These are phyloP conservation scores for Termitomyces eurrhizus DNA, from an alignment of 768 basidiomycete genomes.

Conservation along the genomic window DNA sequence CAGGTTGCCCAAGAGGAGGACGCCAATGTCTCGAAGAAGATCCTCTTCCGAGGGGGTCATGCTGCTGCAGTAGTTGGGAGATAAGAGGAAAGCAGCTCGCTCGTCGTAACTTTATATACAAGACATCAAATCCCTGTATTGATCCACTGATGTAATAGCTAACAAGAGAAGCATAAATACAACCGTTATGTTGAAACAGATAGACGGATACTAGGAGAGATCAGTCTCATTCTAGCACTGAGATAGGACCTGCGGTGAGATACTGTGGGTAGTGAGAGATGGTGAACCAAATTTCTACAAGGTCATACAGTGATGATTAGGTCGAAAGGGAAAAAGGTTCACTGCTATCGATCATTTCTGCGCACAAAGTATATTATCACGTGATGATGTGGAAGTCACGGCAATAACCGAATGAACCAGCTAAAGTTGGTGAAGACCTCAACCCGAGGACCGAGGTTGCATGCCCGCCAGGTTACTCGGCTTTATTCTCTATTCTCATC, in stretches of 20 bases:
- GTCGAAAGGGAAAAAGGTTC: too few species aligned
- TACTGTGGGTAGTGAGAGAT: neutral
- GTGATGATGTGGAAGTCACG: too few species aligned
- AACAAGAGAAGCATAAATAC: neutral
- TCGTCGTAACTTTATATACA: neutral
- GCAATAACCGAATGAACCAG: too few species aligned
- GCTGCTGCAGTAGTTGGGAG: neutral
- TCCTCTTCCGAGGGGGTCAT: conserved; percentile 9
- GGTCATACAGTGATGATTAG: neutral
- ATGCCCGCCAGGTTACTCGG: too few species aligned
- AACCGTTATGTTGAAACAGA: neutral
- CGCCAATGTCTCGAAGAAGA: conserved; percentile 13
- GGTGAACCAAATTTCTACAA: too few species aligned
- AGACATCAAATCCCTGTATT: neutral
- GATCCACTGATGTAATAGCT: neutral
- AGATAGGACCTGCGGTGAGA: neutral
- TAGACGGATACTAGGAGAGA: neutral
- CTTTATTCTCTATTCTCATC: too few species aligned
- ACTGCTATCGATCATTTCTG: too few species aligned
- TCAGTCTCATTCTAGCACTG: neutral
- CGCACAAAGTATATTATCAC: too few species aligned
- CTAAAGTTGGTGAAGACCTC: neutral
- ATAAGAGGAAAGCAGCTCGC: neutral
- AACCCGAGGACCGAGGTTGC: neutral
- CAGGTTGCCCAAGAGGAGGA: conserved; percentile 12